Conservation (phyloP, 23 red algal genomes). For the Porphyridium purpureum region DNA sequence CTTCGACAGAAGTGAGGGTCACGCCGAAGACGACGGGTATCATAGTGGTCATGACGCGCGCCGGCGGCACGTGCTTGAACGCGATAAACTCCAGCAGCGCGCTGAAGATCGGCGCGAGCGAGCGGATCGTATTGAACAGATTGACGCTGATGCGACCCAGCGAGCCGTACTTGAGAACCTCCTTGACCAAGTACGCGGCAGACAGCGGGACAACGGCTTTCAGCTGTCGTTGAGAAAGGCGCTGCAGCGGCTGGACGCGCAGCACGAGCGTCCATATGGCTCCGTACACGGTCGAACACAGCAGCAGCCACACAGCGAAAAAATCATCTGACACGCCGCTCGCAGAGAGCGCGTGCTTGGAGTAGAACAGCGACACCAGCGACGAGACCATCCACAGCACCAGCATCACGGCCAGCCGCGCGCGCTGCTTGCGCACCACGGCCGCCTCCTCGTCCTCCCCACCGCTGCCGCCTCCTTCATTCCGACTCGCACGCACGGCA, state of each 20-base stretch:
- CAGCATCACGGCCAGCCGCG: too few relatives aligned
- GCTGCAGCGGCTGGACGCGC: conserved; percentile 4
- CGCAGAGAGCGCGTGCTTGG: conserved; percentile 21
- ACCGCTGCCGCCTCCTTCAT: too few relatives aligned
- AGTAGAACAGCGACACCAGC: conserved; percentile 20
- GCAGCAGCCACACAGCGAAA: conserved; percentile 41
- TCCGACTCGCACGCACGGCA: too few relatives aligned
- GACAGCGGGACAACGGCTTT: conserved; percentile 30
- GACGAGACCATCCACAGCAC: conserved; percentile 40
- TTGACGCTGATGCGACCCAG: conserved; percentile 39
- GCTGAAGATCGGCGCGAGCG: conserved; percentile 25
- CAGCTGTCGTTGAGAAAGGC: conserved; percentile 11
- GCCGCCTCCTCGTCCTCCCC: too few relatives aligned
- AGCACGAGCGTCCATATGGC: conserved; percentile 22
- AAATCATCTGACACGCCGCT: conserved; percentile 11
- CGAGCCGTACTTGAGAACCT: conserved; percentile 48
- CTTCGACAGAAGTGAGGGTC: conserved; percentile 25
- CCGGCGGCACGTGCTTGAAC: conserved; percentile 21
- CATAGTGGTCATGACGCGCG: conserved; percentile 16
- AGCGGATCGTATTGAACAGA: conserved; percentile 43
- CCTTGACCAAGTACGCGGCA: conserved; percentile 36
- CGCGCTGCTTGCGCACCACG: too few relatives aligned
- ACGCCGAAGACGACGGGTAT: conserved; percentile 31
- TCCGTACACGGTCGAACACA: conserved; percentile 13
- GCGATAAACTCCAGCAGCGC: conserved; percentile 22